Evolutionary conservation across 371 early-diverging fungal genomes (phyloP), one percentile per base, ranked within the genome.

Genomic region (Mortierella sp.): DNA sequence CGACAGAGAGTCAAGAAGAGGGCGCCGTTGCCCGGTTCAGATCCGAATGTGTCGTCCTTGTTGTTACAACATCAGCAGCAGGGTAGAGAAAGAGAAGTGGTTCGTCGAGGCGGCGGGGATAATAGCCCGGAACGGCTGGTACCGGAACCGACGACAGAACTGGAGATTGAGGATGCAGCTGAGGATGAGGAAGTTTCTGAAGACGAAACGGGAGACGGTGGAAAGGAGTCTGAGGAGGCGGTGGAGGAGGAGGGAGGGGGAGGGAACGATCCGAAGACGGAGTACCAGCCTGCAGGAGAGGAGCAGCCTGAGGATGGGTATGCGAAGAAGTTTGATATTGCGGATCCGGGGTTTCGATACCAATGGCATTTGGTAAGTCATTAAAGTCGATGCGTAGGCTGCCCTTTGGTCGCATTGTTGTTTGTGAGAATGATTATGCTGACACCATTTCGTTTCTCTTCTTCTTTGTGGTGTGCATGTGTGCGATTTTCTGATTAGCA

Each of bases 341-440:
- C 45, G 8, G 97, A 97, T 84, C 96, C 96, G 16, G 92, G 91
- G 66, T 94, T 96, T 73, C 63, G 72, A 13, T 86, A 90, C 26
- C 96, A 96, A 80, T 96, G 96, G 96, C 95, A 95, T 88, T 79
- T 95, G 87, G 91, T 95, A 85, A 80, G 86, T n/a, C n/a, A n/a
- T n/a, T n/a, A n/a, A n/a, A n/a, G n/a, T n/a, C n/a, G n/a, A n/a
- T n/a, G n/a, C n/a, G n/a, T 68, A 9, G 45, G 24, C 37, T 16
- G 11, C 55, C 9, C 4, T 11, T 24, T 44, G 26, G 24, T 34
- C 43, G 26, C 6, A 10, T n/a, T 37, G 14, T 64, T n/a, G n/a
- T n/a, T n/a, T n/a, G n/a, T n/a, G n/a, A n/a, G n/a, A n/a, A n/a
- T n/a, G n/a, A n/a, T n/a, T n/a, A n/a, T n/a, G n/a, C n/a, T n/a